Evolutionary conservation across 2,329 filamentous ascomycete genomes (phyloP), one percentile per base, ranked within the genome.

Genomic region (Juglanconis juglandina): DNA sequence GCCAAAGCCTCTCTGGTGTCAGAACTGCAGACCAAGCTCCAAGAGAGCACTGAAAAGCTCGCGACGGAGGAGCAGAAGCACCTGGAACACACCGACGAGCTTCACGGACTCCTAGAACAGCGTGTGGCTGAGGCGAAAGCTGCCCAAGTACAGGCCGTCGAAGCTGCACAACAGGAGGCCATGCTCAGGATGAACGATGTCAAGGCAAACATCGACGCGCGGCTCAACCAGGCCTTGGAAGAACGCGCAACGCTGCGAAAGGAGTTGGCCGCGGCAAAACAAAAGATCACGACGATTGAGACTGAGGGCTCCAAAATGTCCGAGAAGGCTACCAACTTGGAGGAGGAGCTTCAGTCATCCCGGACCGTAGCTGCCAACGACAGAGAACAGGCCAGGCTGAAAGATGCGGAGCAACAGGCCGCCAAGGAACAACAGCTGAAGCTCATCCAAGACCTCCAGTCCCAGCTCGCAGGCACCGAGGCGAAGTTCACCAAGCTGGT

Each of bases 141-240:
- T 13, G 58, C 49, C 6, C 58, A 58, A 30, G 63, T 71, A 1
- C 58, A 68, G 35, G 71, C 73, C 13, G 58, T 70, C 1, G 63
- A 72, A 35, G 62, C 64, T 13, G 73, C 72, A 30, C 69, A 70
- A 1, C 63, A 58, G 8, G 69, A 76, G 60, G 70, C 72, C n/a
- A 66, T 69, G n/a, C 52, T 59, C n/a, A 68, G 66, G 17, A 63
- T 73, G 42, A 64, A 67, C 24, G 63, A 59, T 10, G 59, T 72
- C 17, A 63, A 69, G 24, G 62, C 67, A 37, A 66, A 69, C 6
- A 63, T 68, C 9, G 66, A 72, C 39, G 67, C 68, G 9, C 60
- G 32, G 14, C 64, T 75, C 9, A 55, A 63, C 41, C 65, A 69
- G 33, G 61, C 64, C 6, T 62, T 68, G 47, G 39, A 59, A 17